These are phyloP conservation scores for Lecanicillium sp. DNA, from an alignment of 2,329 filamentous ascomycete genomes.

Conservation along the genomic window DNA sequence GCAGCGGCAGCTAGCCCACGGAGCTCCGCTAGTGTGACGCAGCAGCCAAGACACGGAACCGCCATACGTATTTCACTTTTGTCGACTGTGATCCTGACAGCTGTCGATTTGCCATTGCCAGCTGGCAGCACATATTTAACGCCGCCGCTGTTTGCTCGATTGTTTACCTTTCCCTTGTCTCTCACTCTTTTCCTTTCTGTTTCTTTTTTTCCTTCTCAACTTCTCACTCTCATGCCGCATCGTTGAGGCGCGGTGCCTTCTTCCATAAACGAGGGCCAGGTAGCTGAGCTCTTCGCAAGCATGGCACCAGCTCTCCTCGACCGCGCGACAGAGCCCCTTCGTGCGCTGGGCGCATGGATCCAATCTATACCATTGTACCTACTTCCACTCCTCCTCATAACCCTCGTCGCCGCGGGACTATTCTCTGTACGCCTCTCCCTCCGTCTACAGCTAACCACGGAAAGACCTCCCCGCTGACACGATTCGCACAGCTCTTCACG, in stretches of 20 bases:
- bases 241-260: too few species aligned
- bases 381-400: slow-evolving; percentile 26
- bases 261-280: neutral
- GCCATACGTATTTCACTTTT: neutral
- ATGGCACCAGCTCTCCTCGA: slow-evolving; percentile 16
- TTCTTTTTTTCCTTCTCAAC: slow-evolving; percentile 1
- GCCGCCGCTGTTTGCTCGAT: neutral
- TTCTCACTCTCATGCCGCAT: neutral
- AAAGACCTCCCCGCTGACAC: slow-evolving; percentile 8
- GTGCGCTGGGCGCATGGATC: slow-evolving; percentile 26
- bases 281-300: too few species aligned
- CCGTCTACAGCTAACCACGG: neutral
- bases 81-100: neutral
- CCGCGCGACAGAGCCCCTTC: slow-evolving; percentile 25
- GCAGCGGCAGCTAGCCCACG: too few species aligned
- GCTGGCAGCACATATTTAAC: neutral
- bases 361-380: slow-evolving; percentile 31
- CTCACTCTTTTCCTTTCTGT: slow-evolving; percentile 6
- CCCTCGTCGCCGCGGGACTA: slow-evolving; percentile 25
- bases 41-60: too few species aligned
- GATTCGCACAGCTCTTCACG: slow-evolving; percentile 42
- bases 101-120: neutral
- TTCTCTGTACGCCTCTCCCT: slow-evolving; percentile 25
- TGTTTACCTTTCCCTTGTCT: neutral
- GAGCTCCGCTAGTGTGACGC: too few species aligned